Evolutionary conservation across 768 basidiomycete genomes (phyloP), one percentile per base, ranked within the genome.

Genomic region (Psilocybe subaeruginosa): DNA sequence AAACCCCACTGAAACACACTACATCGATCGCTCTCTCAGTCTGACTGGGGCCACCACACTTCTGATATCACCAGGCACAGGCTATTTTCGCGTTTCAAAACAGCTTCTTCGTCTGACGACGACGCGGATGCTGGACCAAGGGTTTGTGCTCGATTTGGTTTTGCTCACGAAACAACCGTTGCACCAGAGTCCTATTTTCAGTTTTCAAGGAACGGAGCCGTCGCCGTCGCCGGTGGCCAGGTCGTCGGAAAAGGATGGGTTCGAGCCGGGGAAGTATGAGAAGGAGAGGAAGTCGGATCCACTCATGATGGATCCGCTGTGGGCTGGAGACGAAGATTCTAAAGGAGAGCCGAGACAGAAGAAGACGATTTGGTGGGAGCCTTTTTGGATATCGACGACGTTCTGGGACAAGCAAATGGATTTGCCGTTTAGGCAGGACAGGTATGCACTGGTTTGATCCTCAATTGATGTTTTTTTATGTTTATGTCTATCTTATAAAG

Each of bases 121-220:
- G 2, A 94, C 93, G 29, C 85, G 97, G 14, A 88, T 98, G 83
- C 82, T 97, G 19, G 95, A 95, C 70, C 95, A 97, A 71, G 97
- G 97, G 0, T 91, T 97, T 66, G 88, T 89, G 0, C 76, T 97
- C 7, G 93, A 98, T 69, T 83, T 99, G 45, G 85, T 99, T 49
- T 90, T 89, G 45, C 81, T 99, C 45, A 87, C 91, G 49, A 98
- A 98, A 72, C 90, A 91, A 39, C 97, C 97, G 1, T 77, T 99
- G 47, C 95, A 98, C 69, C 90, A 91, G 66, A 95, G 92, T 60
- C 96, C 97, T 0, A 87, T 99, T 8, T 97, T 99, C 74, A 90
- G 91, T 69, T 99, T 96, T 72, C 80, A 82, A 56, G 89, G 91
- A 1, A 74, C 81, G 2, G 89, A 90, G 48, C 86, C 86, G 1